A percentile compares a stretch with the other conserved stretches of the same genome.
These are phyloP conservation scores for Lenzites betulinus DNA, from an alignment of 768 basidiomycete genomes.

Conservation along the genomic window DNA sequence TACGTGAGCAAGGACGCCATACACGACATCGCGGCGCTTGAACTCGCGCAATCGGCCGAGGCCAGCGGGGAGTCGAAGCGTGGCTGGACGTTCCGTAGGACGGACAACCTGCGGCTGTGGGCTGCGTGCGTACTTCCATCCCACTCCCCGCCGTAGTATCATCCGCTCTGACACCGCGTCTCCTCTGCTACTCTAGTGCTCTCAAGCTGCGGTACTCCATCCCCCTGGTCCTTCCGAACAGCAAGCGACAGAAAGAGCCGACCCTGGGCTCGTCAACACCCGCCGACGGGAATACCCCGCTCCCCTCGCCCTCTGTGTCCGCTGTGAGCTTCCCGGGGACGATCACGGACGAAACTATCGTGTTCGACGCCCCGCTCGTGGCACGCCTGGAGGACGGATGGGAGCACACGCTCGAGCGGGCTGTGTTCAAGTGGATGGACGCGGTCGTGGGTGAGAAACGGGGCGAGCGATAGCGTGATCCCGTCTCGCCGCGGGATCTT, in stretches of 20 bases:
- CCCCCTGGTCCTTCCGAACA: conserved; percentile 57
- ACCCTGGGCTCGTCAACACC: conserved; percentile 18
- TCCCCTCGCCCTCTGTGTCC: conserved; percentile 33
- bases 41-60: conserved; percentile 41
- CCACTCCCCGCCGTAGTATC: not conserved
- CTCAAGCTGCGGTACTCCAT: conserved; percentile 82
- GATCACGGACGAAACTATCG: conserved; percentile 47
- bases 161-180: not conserved
- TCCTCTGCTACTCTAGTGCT: conserved; percentile 46
- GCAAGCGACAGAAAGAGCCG: conserved; percentile 18
- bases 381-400: conserved; percentile 78
- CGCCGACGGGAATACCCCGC: conserved; percentile 20
- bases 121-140: conserved; percentile 60
- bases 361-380: conserved; percentile 74
- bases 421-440: conserved; percentile 65
- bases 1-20: conserved; percentile 77
- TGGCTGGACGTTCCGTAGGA: conserved; percentile 84
- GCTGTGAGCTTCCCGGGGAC: conserved; percentile 37
- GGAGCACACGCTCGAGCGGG: conserved; percentile 74
- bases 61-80: conserved; percentile 49
- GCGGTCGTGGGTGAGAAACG: conserved; percentile 64
- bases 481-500: too few relatives aligned
- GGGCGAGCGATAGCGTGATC: conserved; percentile 18
- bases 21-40: conserved; percentile 76
- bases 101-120: conserved; percentile 85